A percentile compares a stretch with the other conserved stretches of the same genome.
Conservation (phyloP, 2,329 filamentous ascomycete genomes). For the Tolypocladium endophyticum region DNA sequence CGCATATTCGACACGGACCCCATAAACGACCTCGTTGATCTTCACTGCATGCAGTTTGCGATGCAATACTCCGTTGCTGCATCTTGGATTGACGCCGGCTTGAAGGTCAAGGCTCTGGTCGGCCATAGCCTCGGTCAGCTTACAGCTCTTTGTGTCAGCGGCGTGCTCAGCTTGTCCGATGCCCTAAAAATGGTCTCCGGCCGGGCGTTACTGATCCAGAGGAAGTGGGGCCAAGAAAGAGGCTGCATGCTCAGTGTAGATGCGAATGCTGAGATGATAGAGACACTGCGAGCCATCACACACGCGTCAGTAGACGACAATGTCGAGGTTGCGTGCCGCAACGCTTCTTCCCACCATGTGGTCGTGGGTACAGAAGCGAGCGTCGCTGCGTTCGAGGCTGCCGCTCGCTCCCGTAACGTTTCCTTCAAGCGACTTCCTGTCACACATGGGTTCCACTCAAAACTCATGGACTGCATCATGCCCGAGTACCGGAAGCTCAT, state of each 20-base stretch:
- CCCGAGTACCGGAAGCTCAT: neutral
- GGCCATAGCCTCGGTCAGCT: slow-evolving; percentile 31
- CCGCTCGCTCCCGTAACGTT: neutral
- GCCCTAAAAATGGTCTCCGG: slow-evolving; percentile 16
- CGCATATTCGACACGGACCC: slow-evolving; percentile 14
- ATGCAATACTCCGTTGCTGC: slow-evolving; percentile 7
- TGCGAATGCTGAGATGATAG: neutral
- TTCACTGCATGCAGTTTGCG: slow-evolving; percentile 21
- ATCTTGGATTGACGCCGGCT: slow-evolving; percentile 7
- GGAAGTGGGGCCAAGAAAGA: slow-evolving; percentile 20
- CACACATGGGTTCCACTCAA: slow-evolving; percentile 6
- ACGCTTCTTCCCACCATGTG: slow-evolving; percentile 17
- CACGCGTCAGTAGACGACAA: neutral
- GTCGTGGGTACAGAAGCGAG: slow-evolving; percentile 15
- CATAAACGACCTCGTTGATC: slow-evolving; percentile 14
- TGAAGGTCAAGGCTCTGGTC: slow-evolving; percentile 3
- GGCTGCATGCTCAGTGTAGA: slow-evolving; percentile 22
- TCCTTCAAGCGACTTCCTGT: slow-evolving; percentile 1
- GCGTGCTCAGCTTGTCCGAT: slow-evolving; percentile 18
- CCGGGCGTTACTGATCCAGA: slow-evolving; percentile 20
- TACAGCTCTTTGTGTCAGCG: slow-evolving; percentile 22
- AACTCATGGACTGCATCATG: slow-evolving; percentile 4
- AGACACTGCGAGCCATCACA: neutral
- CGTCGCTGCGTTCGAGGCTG: slow-evolving; percentile 6
- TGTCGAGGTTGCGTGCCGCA: slow-evolving; percentile 21